Evolutionary conservation across 345 rosid species (phyloP).

Genomic region (Leavenworthia alabamica): DNA sequence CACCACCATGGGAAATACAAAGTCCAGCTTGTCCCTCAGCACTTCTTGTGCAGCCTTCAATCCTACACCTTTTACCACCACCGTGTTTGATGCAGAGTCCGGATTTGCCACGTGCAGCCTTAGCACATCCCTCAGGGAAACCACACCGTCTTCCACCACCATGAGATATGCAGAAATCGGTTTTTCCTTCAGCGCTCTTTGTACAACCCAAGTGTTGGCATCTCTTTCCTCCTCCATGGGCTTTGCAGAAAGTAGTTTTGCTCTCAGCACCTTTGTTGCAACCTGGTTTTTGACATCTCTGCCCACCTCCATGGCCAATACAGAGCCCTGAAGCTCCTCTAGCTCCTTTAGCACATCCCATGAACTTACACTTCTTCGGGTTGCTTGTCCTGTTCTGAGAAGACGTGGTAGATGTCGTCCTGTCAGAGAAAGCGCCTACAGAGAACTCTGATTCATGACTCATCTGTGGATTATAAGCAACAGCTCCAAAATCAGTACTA

Average conservation of each 20-base stretch:
- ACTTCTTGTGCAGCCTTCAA: slow-evolving; percentile 73
- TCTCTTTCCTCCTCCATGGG: slow-evolving; percentile 95
- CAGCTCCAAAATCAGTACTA: slow-evolving; percentile 31
- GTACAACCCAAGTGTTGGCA: slow-evolving; percentile 92
- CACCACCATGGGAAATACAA: slow-evolving; percentile 98
- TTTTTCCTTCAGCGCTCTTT: slow-evolving; percentile 91
- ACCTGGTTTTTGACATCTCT: slow-evolving; percentile 77
- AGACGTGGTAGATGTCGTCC: slow-evolving; percentile 44
- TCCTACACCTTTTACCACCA: slow-evolving; percentile 87
- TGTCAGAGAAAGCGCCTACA: slow-evolving; percentile 45
- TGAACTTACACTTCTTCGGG: slow-evolving; percentile 63
- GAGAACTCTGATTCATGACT: slow-evolving; percentile 59
- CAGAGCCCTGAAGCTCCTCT: slow-evolving; percentile 90
- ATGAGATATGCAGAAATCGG: slow-evolving; percentile 82
- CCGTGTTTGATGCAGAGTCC: slow-evolving; percentile 96
- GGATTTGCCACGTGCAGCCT: slow-evolving; percentile 91
- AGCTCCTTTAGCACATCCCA: slow-evolving; percentile 82
- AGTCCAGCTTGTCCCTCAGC: slow-evolving; percentile 96
- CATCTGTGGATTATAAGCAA: slow-evolving; percentile 35
- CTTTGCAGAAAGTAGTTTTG: slow-evolving; percentile 88
- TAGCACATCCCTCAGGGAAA: slow-evolving; percentile 56
- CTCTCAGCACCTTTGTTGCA: slow-evolving; percentile 93
- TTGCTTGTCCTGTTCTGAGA: slow-evolving; percentile 43
- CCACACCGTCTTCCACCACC: slow-evolving; percentile 94
- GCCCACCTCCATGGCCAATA: slow-evolving; percentile 97